Conservation (phyloP, 441 rosid species). For the Rhodomyrtus psidioides region DNA sequence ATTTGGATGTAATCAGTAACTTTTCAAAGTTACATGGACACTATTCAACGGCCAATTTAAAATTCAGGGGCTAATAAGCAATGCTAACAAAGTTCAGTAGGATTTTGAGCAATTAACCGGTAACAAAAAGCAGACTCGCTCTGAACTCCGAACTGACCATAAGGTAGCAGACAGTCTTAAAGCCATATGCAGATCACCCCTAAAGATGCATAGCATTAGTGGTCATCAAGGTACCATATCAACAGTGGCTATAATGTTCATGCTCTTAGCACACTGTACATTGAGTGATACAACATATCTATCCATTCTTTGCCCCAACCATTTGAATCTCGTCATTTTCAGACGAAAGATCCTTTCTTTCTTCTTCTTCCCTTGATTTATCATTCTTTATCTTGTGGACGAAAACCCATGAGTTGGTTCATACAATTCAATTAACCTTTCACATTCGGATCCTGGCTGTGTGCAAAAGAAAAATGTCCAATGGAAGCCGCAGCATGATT, state of each 20-base stretch:
- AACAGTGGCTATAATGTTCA: neutral
- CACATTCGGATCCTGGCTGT: neutral
- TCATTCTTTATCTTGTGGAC: neutral
- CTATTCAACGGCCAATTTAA: neutral
- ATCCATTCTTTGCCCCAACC: neutral
- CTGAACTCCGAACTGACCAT: neutral
- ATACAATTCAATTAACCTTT: neutral
- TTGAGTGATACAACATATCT: neutral
- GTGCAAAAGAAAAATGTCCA: neutral
- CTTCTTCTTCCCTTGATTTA: neutral
- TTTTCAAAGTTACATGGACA: neutral
- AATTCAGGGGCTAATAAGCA: neutral
- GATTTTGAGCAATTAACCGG: too few species aligned
- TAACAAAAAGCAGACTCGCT: too few species aligned
- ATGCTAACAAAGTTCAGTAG: neutral
- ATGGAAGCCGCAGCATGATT: neutral
- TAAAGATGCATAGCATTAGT: neutral
- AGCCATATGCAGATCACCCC: neutral
- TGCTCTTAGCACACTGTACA: neutral
- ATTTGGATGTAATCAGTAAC: neutral
- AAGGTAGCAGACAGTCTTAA: neutral
- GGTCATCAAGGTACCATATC: neutral
- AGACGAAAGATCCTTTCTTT: neutral
- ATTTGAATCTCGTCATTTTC: neutral
- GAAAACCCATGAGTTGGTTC: neutral